These are phyloP conservation scores for Penicillium occitanis DNA, from an alignment of 2,329 filamentous ascomycete genomes.

Conservation along the genomic window DNA sequence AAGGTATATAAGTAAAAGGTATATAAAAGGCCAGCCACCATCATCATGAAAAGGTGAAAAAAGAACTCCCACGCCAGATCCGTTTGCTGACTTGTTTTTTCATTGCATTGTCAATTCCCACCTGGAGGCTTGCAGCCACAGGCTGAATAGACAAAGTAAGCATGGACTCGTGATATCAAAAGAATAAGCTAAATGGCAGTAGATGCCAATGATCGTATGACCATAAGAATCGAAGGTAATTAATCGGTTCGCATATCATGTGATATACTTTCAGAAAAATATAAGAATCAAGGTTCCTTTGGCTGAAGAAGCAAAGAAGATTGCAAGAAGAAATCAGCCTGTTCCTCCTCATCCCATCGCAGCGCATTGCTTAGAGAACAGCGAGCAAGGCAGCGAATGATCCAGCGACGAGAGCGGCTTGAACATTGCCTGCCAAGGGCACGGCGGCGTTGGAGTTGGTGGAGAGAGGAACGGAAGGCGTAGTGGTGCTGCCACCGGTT, in stretches of 20 bases:
- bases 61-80: constrained; percentile 21
- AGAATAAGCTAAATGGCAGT: constrained; percentile 20
- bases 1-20: constrained; percentile 11
- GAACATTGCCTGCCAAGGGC: constrained; percentile 25
- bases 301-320: constrained; percentile 6
- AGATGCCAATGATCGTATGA: not conserved
- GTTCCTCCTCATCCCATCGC: not conserved
- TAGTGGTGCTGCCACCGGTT: not conserved
- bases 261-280: constrained; percentile 14
- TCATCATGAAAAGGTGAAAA: constrained; percentile 12
- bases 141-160: constrained; percentile 28
- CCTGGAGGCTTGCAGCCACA: constrained; percentile 21
- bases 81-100: constrained; percentile 13
- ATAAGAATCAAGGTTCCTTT: constrained; percentile 2
- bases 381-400: constrained; percentile 41
- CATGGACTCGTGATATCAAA: constrained; percentile 36
- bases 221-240: constrained; percentile 24
- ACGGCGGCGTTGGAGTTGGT: constrained; percentile 24
- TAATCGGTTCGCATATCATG: constrained; percentile 21
- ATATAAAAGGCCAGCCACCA: constrained; percentile 21
- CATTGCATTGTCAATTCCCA: constrained; percentile 12
- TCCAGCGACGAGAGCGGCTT: constrained; percentile 37
- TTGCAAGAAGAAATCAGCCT: not conserved
- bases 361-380: constrained; percentile 30
- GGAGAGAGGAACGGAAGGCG: constrained; percentile 1